Evolutionary conservation across 331 rosid genomes (phyloP), one percentile per base, ranked within the genome.

Genomic region (Saraca asoca): DNA sequence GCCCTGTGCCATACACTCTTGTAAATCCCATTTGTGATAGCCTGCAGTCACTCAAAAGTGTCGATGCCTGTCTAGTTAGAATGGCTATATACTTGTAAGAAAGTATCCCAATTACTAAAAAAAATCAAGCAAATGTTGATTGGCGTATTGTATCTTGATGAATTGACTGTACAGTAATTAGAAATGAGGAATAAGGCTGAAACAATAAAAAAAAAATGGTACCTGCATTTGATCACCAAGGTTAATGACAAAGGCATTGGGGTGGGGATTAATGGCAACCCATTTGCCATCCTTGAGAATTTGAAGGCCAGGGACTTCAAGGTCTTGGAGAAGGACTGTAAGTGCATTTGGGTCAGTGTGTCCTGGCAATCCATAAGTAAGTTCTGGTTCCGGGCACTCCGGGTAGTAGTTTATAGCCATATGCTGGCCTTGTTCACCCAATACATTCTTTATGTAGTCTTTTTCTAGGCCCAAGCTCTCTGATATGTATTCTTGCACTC

Each of bases 341-440:
- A 93, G 91, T 12, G 89, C 96, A 76, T 93, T 93, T 29, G 98
- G 98, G 70, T 93, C 98, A 0, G 98, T 90, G 53, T 90, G 98
- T 2, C 84, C 96, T 5, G 98, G 98, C 68, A 93, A 53, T 7
- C 97, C 98, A 53, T 81, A 93, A 8, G 98, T 93, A 2, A 90
- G 86, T 54, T 90, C 96, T 18, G 98, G 98, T 38, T 93, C 78
- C 0, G 98, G 98, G 64, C 98, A 90, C 0, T 91, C 87, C 9
- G 98, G 98, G 72, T 90, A 93, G 35, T 71, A 93, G 74, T 93
- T 93, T 17, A 93, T 86, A 5, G 98, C 97, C 98, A 93, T 90
- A 64, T 93, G 98, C 14, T 93, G 98, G 2, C 98, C 98, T 57
- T 88, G 98, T 44, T 84, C 95, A 0, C 95, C 97, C n/a, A n/a